A percentile compares a stretch with the other conserved stretches of the same genome.
Evolutionary conservation across 805 yeast genomes (phyloP).

Genomic region (Hanseniaspora jakobsenii): DNA sequence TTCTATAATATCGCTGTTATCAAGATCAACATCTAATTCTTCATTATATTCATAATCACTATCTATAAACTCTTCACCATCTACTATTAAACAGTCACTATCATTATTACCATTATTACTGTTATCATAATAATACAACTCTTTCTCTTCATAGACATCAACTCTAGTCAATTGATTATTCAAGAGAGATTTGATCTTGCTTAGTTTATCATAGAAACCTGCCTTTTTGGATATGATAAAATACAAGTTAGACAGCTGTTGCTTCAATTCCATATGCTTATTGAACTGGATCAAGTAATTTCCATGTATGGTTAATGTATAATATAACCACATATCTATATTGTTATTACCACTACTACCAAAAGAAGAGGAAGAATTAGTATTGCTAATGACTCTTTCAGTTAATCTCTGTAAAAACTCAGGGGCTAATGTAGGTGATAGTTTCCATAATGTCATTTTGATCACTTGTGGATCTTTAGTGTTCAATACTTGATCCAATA

Average conservation of each 20-base stretch:
- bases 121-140: slow-evolving; percentile 39
- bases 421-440: slow-evolving; percentile 43
- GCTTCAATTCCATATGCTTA: slow-evolving; percentile 35
- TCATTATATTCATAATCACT: slow-evolving; percentile 39
- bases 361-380: no score
- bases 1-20: slow-evolving; percentile 39
- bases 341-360: not conserved
- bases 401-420: slow-evolving; percentile 48
- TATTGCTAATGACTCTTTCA: slow-evolving; percentile 37
- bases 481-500: slow-evolving; percentile 69
- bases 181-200: slow-evolving; percentile 73
- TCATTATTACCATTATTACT: no score
- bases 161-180: slow-evolving; percentile 55
- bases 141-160: slow-evolving; percentile 38
- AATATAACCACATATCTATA: slow-evolving; percentile 65
- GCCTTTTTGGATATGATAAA: slow-evolving; percentile 55
- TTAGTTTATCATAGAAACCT: slow-evolving; percentile 53
- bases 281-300: slow-evolving; percentile 39
- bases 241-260: slow-evolving; percentile 50
- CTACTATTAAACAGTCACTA: slow-evolving; percentile 31
- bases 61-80: slow-evolving; percentile 28
- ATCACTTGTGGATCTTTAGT: slow-evolving; percentile 41
- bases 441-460: slow-evolving; percentile 42
- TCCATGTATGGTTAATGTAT: slow-evolving; percentile 76
- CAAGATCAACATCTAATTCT: slow-evolving; percentile 55